These are phyloP conservation scores for Vitis labrusca DNA, from an alignment of 164 flowering plant genomes.

Conservation along the genomic window DNA sequence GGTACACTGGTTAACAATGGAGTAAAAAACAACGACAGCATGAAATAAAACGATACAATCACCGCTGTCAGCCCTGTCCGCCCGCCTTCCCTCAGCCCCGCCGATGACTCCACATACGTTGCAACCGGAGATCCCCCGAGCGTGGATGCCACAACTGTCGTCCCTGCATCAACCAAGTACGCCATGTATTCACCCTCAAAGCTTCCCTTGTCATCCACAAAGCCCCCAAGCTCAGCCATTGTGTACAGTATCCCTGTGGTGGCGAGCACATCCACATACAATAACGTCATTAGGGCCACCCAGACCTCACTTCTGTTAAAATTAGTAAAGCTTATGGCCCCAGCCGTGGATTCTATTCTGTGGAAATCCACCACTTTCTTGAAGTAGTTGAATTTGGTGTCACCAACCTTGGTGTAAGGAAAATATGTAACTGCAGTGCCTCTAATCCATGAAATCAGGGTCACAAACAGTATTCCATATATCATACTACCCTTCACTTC, in stretches of 20 bases:
- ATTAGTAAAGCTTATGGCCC: conserved; percentile 56
- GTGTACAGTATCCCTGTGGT: conserved; percentile 77
- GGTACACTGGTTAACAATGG: conserved; percentile 76
- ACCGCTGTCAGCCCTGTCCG: conserved; percentile 80
- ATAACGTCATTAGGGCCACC: conserved; percentile 61
- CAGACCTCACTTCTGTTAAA: conserved; percentile 65
- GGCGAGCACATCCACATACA: conserved; percentile 78
- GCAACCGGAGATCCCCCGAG: conserved; percentile 71
- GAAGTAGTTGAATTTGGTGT: conserved; percentile 56
- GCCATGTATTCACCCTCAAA: conserved; percentile 84
- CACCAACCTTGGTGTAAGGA: conserved; percentile 63
- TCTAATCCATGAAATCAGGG: conserved; percentile 74
- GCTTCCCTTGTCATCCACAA: conserved; percentile 50
- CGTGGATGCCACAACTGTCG: conserved; percentile 60
- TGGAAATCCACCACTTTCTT: conserved; percentile 73
- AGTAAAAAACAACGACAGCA: conserved; percentile 59
- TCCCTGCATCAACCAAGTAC: conserved; percentile 70
- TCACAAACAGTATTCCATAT: conserved; percentile 71
- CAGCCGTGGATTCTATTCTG: conserved; percentile 55
- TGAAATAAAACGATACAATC: conserved; percentile 53
- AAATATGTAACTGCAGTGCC: conserved; percentile 66
- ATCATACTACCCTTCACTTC: conserved; percentile 82
- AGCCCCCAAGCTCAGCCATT: conserved; percentile 75
- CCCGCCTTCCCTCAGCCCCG: conserved; percentile 86
- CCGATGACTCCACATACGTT: conserved; percentile 73